Base-by-base conservation (phyloP, 495 filamentous ascomycete genomes). In the Annulohypoxylon moriforme region DNA sequence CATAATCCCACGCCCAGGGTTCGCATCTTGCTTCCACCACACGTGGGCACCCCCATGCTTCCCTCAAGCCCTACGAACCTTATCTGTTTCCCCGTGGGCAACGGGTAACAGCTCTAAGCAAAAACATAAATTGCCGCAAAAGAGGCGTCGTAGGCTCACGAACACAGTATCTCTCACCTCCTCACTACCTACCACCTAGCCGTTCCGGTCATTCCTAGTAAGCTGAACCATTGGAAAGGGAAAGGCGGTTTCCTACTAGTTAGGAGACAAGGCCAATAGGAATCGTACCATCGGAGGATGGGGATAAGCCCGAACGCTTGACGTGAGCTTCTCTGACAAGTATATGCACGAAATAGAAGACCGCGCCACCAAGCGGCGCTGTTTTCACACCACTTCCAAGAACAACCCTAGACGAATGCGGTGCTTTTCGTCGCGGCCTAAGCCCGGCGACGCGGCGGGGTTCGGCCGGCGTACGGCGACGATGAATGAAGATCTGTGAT, bases 101-200 rank as follows among this genome's bases (percentile, higher is more conserved):
- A 22, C 14, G 24, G n/a, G n/a, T n/a, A n/a, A 52, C 16, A 44
- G 6, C 20, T 59, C 31, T 22, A 24, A 56, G 11, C 36, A 27
- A 46, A 72, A 67, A n/a, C n/a, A n/a, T 63, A 72, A 72, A 71
- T 71, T 71, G 40, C 69, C 63, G 69, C 63, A 71, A 52, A 49
- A 25, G 22, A 59, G 24, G 42, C 18, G 31, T 47, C 58, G 57
- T 20, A 42, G 22, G 13, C 36, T 60, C 20, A 50, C 59, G 42
- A 46, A 59, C 20, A 44, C n/a, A 20, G 40, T 8, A 20, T 44
- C n/a, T 8, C 40, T 44, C 40, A 20, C 40, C 16, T 44, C 40
- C 16, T 44, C 1, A 31, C 22, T 31, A 38, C 16, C 46, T 24
- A 22, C 27, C 42, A 36, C 20, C 46, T 24, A 20, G 8, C 44